phyloP scores from a whole-genome alignment of 1,284 basidiomycete genomes.

The Tranzscheliella williamsii region DNA sequence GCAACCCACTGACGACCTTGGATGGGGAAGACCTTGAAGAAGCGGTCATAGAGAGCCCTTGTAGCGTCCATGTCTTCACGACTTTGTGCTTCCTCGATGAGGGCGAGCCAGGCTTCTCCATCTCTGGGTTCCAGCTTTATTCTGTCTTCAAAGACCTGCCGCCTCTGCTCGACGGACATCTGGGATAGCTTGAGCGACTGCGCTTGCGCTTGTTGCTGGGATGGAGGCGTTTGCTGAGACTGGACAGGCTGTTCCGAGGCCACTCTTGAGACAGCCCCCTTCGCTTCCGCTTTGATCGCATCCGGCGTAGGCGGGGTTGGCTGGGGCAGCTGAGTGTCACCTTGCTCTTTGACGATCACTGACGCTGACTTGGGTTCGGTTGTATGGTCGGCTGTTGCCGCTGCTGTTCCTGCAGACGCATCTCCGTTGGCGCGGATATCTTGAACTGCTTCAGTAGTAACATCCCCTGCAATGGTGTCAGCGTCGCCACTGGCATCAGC shows the following conservation, averaged over 20 bases:
- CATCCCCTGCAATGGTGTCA: slow-evolving; percentile 11
- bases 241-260: no score
- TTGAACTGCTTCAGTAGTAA: slow-evolving; percentile 7
- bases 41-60: slow-evolving; percentile 72
- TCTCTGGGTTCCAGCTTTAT: slow-evolving; percentile 68
- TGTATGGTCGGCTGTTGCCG: no score
- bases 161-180: slow-evolving; percentile 30
- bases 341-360: no score
- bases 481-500: slow-evolving; percentile 16
- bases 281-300: no score
- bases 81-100: slow-evolving; percentile 71
- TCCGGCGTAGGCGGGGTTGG: no score
- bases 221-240: not conserved
- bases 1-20: slow-evolving; percentile 63
- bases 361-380: no score
- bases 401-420: not conserved
- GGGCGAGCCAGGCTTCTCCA: slow-evolving; percentile 71
- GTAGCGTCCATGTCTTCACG: slow-evolving; percentile 72
- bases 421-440: not conserved
- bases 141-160: slow-evolving; percentile 40
- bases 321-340: no score
- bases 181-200: slow-evolving; percentile 14
- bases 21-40: slow-evolving; percentile 77
- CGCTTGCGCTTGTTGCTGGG: no score
- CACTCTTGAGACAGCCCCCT: no score